Evolutionary conservation across 345 rosid species (phyloP).

Genomic region (Camelina neglecta): DNA sequence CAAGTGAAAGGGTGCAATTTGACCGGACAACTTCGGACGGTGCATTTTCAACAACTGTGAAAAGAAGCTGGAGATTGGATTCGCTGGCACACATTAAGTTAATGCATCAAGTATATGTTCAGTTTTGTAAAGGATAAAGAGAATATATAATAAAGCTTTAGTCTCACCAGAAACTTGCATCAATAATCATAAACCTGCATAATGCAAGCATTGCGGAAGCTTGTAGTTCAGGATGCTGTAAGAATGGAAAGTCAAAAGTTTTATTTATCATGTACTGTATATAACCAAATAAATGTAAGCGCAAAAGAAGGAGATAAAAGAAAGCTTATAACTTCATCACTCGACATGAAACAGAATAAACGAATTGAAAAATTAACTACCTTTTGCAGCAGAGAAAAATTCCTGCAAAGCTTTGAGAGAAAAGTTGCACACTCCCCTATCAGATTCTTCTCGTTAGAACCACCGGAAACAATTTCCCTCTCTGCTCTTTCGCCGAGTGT

Average conservation of each 20-base stretch:
- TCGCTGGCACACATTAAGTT: slow-evolving; percentile 60
- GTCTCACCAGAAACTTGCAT: slow-evolving; percentile 81
- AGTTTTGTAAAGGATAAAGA: slow-evolving; percentile 11
- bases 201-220: slow-evolving; percentile 97
- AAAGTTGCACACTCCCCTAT: slow-evolving; percentile 84
- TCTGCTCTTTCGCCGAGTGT: slow-evolving; percentile 86
- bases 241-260: slow-evolving; percentile 18
- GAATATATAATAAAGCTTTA: slow-evolving; percentile 28
- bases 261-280: background rate
- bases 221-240: slow-evolving; percentile 84
- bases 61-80: slow-evolving; percentile 95
- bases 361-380: slow-evolving; percentile 43
- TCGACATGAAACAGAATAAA: slow-evolving; percentile 8
- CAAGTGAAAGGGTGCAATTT: slow-evolving; percentile 93
- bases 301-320: slow-evolving; percentile 21
- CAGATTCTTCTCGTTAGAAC: slow-evolving; percentile 64
- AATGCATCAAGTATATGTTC: slow-evolving; percentile 28
- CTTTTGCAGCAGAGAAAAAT: slow-evolving; percentile 85
- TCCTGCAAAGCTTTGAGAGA: slow-evolving; percentile 89
- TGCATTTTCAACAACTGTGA: slow-evolving; percentile 92
- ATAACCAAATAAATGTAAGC: slow-evolving; percentile 9
- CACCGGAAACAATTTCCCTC: slow-evolving; percentile 82
- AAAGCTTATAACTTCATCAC: slow-evolving; percentile 10
- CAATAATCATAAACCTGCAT: slow-evolving; percentile 91
- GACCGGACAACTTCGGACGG: slow-evolving; percentile 94